Evolutionary conservation across 1,139 yeast genomes (phyloP).

Genomic region (Pneumocystis canis): DNA sequence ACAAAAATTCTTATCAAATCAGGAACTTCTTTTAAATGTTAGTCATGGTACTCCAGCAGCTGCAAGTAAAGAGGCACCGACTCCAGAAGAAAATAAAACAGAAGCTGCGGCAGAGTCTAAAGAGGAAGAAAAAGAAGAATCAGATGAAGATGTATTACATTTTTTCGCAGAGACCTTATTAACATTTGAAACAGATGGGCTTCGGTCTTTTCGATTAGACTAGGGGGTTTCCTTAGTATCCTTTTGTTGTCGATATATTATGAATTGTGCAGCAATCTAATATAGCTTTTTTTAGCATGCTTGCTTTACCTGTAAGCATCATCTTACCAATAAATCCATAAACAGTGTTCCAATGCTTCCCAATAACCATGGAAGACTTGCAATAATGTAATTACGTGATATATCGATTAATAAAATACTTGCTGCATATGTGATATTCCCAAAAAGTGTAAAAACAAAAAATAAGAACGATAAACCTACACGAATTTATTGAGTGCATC

Average conservation of each 20-base stretch:
- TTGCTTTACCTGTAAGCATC: no score
- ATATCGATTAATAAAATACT: not conserved
- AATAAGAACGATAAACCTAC: not conserved
- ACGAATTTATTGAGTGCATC: not conserved
- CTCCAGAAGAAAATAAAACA: constrained; percentile 45
- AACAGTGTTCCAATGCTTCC: not conserved
- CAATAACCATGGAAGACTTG: not conserved
- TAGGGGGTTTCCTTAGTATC: not conserved
- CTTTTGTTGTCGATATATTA: not conserved
- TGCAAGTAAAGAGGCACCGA: constrained; percentile 37
- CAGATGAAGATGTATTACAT: constrained; percentile 69
- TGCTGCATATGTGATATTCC: not conserved
- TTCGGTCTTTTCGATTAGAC: constrained; percentile 19
- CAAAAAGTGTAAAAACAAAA: not conserved
- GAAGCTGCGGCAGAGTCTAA: constrained; percentile 22
- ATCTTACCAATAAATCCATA: not conserved
- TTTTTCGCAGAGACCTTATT: not conserved
- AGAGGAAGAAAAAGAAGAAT: constrained; percentile 41
- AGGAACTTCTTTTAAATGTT: constrained; percentile 26
- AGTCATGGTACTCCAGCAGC: constrained; percentile 50
- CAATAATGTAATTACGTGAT: not conserved
- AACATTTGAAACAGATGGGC: constrained; percentile 7
- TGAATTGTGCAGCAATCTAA: not conserved
- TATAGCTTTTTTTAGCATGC: not conserved
- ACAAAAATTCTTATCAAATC: not conserved